phyloP scores from a whole-genome alignment of 202 grass and related monocot genomes.

The Carex sylvatica region DNA sequence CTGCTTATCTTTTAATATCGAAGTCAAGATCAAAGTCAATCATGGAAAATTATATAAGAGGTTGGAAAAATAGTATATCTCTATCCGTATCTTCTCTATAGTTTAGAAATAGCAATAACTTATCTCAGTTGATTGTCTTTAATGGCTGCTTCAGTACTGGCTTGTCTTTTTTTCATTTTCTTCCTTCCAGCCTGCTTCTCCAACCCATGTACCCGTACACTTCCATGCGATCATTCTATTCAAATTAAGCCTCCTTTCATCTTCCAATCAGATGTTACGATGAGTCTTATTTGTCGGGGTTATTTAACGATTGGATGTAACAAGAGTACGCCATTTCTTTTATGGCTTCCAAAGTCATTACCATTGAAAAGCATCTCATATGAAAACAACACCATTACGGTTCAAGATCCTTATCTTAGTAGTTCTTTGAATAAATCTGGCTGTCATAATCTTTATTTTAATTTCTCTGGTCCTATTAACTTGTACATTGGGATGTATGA shows the following conservation, averaged over 20 bases:
- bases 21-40: too few species aligned
- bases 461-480: not conserved
- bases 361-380: not conserved
- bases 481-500: not conserved
- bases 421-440: not conserved
- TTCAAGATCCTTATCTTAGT: not conserved
- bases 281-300: not conserved
- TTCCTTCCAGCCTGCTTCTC: not conserved
- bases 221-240: slow-evolving; percentile 17
- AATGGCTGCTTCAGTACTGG: not conserved
- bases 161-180: not conserved
- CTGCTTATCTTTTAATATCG: too few species aligned
- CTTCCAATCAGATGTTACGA: not conserved
- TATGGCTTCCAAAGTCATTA: not conserved
- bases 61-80: too few species aligned
- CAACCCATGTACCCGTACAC: not conserved
- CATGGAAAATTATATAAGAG: too few species aligned
- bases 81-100: too few species aligned
- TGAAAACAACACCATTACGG: not conserved
- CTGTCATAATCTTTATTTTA: not conserved
- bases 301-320: not conserved
- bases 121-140: not conserved
- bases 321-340: not conserved
- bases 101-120: too few species aligned
- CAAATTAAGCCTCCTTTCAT: slow-evolving; percentile 23